Base-by-base conservation (phyloP, 1,284 basidiomycete species). In the Mycena citricolor region DNA sequence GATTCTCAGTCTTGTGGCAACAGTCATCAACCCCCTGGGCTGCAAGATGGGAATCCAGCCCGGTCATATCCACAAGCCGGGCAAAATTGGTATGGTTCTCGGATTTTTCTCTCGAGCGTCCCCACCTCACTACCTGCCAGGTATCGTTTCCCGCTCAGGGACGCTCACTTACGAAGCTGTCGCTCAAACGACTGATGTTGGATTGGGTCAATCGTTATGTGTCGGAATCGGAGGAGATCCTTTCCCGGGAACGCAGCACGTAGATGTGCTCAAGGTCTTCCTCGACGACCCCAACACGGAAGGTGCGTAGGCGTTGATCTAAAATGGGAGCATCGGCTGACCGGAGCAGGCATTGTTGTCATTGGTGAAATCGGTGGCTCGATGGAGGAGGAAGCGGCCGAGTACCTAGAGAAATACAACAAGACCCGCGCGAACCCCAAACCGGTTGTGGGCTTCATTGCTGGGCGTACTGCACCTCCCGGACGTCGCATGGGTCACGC, bases 21-120 rank as follows among this genome's bases (percentile, higher is more conserved):
- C 39, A 74, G 86, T 99, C 61, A 98, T 99, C 62, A 94, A 94
- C 63, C 92, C 94, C 21, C 78, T 89, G 44, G 95, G 95, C 13
- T 99, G 97, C 77, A 99, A 99, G 77, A 98, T 99, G 83, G 97
- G 97, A 51, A 99, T 99, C 65, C 95, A 98, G 74, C 97, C 97
- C 20, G 95, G 94, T 30, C 93, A 97, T 64, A 95, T 99, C 58
- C 95, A 98, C 75, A 90, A 71, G 54, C 92, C 95, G 44, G 95
- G 95, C 44, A 93, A 88, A 56, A 94, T 97, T 56, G 93, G 93
- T 86, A 32, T 28, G 34, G 22, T 14, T 28, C 28, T 36, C 12
- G 26, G 26, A 19, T 44, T 49, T 34, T 8, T 10, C 16, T 29
- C 33, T 50, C 42, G 60, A 38, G 44, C 32, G 14, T 37, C 32